Evolutionary conservation across 1,284 basidiomycete genomes (phyloP), one percentile per base, ranked within the genome.

Genomic region (Leccinum pachyderme): DNA sequence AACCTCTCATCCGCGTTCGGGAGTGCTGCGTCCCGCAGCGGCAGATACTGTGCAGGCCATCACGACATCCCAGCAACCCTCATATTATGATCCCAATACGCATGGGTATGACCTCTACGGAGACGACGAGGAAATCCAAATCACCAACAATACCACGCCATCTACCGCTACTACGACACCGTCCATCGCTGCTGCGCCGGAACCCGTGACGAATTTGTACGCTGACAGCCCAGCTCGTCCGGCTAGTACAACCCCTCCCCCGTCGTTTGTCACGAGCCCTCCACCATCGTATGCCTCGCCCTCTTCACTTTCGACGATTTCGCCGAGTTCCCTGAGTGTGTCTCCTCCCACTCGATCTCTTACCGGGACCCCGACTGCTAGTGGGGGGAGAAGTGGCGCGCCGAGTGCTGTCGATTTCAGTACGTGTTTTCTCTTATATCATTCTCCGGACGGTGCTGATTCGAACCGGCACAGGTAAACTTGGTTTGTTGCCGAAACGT

Each of bases 401-500:
- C 57, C 66, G 0, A 57, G 60, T 2, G 48, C 47, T 13, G 61
- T 72, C 12, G 69, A 69, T 49, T 67, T 71, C 52, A 71, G 67
- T 71, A 0, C 35, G 67, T 59, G 5, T 47, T 18, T 7, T 6
- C 1, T n/a, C 28, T 46, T 28, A 1, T 28, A 22, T 25, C 18
- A 18, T 12, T 3, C n/a, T 5, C 4, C 2, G 25, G 13, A 9
- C n/a, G 12, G 2, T 7, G 47, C 29, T 47, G 46, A 47, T 13
- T 7, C 18, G 27, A 47, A 7, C 13, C 32, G 15, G 39, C 31
- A 27, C 33, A 70, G 65, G 60, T 48, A 89, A 87, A 70, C 74
- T 89, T 2, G 88, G 87, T n/a, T 67, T 90, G 35, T 73, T 90
- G 22, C 87, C 88, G 5, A 89, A 88, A 70, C 80, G 83, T 1